Conservation (phyloP, 768 basidiomycete species). For the Daedaleopsis nitida region DNA sequence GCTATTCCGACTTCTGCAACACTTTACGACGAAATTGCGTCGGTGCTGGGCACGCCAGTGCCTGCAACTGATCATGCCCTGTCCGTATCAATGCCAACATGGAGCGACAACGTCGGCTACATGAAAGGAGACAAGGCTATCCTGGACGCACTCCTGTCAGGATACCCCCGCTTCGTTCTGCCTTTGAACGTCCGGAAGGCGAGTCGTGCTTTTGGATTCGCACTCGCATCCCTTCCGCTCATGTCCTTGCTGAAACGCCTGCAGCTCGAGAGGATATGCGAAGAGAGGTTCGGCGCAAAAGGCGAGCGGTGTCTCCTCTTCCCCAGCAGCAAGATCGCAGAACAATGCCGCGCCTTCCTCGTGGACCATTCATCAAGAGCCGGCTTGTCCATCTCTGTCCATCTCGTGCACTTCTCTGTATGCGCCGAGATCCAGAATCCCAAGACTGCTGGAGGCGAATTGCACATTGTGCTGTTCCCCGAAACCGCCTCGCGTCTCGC, state of each 20-base stretch:
- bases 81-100: constrained; percentile 90
- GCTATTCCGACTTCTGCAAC: too few relatives aligned
- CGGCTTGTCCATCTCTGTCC: constrained; percentile 47
- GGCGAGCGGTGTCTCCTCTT: constrained; percentile 81
- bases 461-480: constrained; percentile 85
- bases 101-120: constrained; percentile 89
- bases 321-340: constrained; percentile 71
- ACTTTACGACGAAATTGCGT: too few relatives aligned
- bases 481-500: constrained; percentile 60
- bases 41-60: constrained; percentile 49
- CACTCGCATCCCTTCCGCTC: constrained; percentile 1
- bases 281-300: constrained; percentile 71
- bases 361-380: constrained; percentile 46
- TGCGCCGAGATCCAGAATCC: constrained; percentile 53
- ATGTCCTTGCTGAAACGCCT: neutral
- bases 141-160: constrained; percentile 76
- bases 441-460: constrained; percentile 46
- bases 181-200: constrained; percentile 85
- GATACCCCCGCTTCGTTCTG: constrained; percentile 95
- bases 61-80: constrained; percentile 89
- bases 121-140: constrained; percentile 87
- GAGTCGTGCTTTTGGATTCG: constrained; percentile 29
- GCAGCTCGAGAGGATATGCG: constrained; percentile 78
- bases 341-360: constrained; percentile 76
- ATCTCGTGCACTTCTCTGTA: constrained; percentile 72